A percentile compares a stretch with the other conserved stretches of the same genome.
phyloP scores from a whole-genome alignment of 106 monocot genomes.

The Dendrobium catenatum region DNA sequence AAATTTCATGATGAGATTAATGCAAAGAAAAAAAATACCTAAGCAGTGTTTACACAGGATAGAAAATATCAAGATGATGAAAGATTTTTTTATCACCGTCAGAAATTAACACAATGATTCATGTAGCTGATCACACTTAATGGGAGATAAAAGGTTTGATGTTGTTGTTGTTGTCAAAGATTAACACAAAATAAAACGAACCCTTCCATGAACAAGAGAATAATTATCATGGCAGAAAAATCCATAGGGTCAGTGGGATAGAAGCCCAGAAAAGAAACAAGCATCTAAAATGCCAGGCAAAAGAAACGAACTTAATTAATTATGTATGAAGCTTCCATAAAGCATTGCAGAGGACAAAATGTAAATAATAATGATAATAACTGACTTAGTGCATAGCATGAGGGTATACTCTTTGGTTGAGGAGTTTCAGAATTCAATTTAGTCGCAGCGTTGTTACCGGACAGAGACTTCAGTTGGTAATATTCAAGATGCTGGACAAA shows the following conservation, averaged over 20 bases:
- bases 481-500: slow-evolving; percentile 46
- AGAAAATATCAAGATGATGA: neutral
- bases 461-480: slow-evolving; percentile 36
- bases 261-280: neutral
- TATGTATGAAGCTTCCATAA: neutral
- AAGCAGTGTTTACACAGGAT: neutral
- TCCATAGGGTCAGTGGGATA: neutral
- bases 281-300: neutral
- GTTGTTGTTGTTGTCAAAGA: too few species aligned
- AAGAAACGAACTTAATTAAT: neutral
- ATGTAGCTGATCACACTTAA: too few species aligned
- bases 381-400: neutral
- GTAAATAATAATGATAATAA: neutral
- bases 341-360: neutral
- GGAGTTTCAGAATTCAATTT: slow-evolving; percentile 14
- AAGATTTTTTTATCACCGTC: neutral
- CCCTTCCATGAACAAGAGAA: neutral
- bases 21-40: neutral
- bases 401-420: slow-evolving; percentile 30
- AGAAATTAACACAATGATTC: neutral
- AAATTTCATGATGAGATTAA: neutral
- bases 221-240: neutral
- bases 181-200: neutral
- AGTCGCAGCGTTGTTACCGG: slow-evolving; percentile 10
- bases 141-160: too few species aligned